phyloP scores from a whole-genome alignment of 2,329 filamentous ascomycete species.

The Xylariaceae sp. region DNA sequence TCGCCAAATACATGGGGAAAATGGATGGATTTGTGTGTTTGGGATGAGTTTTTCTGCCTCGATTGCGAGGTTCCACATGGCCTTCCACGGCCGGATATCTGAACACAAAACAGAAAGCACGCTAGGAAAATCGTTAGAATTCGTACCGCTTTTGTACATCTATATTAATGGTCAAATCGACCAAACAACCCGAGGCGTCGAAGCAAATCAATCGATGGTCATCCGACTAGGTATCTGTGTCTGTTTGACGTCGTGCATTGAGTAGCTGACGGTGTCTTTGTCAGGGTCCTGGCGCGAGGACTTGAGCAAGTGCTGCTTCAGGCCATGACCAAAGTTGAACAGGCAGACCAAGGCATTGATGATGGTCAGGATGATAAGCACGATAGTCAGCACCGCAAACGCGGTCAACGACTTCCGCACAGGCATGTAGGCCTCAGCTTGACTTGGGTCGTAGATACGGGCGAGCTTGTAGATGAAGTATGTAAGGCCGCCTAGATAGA shows the following conservation, averaged over 20 bases:
- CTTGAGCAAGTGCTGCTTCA: conserved; percentile 77
- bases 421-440: conserved; percentile 60
- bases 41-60: conserved; percentile 3
- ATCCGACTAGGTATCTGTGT: conserved; percentile 48
- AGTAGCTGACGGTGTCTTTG: conserved; percentile 49
- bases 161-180: no score
- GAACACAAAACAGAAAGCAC: conserved; percentile 17
- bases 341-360: conserved; percentile 81
- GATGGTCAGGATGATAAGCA: conserved; percentile 85
- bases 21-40: conserved; percentile 11
- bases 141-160: conserved; percentile 29
- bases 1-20: conserved; percentile 16
- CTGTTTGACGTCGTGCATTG: conserved; percentile 54
- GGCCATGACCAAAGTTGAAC: conserved; percentile 80
- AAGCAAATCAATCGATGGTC: conserved; percentile 51
- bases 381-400: conserved; percentile 88
- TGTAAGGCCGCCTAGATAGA: conserved; percentile 82
- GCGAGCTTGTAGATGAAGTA: conserved; percentile 99
- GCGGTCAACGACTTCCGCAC: conserved; percentile 83
- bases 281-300: conserved; percentile 42
- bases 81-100: conserved; percentile 24
- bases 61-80: conserved; percentile 5
- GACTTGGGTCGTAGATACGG: conserved; percentile 75
- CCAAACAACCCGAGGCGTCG: background rate
- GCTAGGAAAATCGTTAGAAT: conserved; percentile 24